These are phyloP conservation scores for Panicum miliaceum DNA, from an alignment of 176 grass and related monocot genomes.

Conservation along the genomic window DNA sequence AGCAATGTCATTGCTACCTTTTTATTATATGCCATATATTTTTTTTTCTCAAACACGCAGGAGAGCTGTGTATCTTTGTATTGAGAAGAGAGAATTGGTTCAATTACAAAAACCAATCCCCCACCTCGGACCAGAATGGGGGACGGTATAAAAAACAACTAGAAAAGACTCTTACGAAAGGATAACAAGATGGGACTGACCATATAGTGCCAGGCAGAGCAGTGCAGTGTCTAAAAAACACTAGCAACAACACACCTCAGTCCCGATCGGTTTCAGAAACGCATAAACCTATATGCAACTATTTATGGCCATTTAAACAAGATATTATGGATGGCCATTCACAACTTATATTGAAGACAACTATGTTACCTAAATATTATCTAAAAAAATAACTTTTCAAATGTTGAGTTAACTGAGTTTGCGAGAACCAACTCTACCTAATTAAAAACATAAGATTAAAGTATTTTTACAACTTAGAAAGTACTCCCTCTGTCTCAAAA, in stretches of 20 bases:
- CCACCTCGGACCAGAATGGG: no score
- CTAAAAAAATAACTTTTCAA: slow-evolving; percentile 28
- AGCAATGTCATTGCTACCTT: slow-evolving; percentile 27
- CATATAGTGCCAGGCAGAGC: slow-evolving; percentile 31
- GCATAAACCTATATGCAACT: background rate
- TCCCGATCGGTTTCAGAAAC: background rate
- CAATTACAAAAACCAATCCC: no score
- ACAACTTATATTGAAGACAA: background rate
- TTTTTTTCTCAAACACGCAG: no score
- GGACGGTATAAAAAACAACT: no score
- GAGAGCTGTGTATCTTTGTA: no score
- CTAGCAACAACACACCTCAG: slow-evolving; percentile 13
- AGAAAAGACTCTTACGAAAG: no score
- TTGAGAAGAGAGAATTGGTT: no score
- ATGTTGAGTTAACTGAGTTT: slow-evolving; percentile 34
- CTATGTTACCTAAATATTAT: slow-evolving; percentile 48
- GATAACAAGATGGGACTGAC: no score
- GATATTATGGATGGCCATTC: background rate
- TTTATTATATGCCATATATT: background rate
- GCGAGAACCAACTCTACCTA: slow-evolving; percentile 26
- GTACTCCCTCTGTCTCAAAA: background rate
- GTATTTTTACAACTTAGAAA: background rate
- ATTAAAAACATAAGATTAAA: background rate
- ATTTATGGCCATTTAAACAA: slow-evolving; percentile 8
- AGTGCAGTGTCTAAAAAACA: slow-evolving; percentile 20